Evolutionary conservation across 345 rosid species (phyloP).

Genomic region (Chamaenerion angustifolium): DNA sequence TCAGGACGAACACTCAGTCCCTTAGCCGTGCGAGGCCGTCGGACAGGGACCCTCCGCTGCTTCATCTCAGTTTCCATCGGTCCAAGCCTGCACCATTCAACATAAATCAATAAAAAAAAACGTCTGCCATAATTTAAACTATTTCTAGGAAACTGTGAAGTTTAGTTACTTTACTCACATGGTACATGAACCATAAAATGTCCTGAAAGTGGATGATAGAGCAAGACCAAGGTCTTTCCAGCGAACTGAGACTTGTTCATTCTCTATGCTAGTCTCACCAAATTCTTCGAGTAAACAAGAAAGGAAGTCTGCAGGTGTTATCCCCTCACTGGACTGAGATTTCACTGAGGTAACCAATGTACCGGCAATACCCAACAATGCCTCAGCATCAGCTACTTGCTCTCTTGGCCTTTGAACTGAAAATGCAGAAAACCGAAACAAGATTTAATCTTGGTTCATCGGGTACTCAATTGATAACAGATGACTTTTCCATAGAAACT

Average conservation of each 20-base stretch:
- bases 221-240: conserved; percentile 66
- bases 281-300: conserved; percentile 34
- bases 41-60: conserved; percentile 37
- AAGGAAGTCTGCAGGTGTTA: conserved; percentile 50
- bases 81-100: conserved; percentile 53
- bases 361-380: conserved; percentile 56
- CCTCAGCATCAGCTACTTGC: conserved; percentile 91
- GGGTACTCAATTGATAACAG: too few species aligned
- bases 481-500: neutral
- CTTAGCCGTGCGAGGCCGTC: conserved; percentile 35
- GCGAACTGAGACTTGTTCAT: conserved; percentile 26
- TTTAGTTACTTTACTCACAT: conserved; percentile 59
- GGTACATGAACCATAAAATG: conserved; percentile 46
- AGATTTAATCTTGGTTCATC: neutral
- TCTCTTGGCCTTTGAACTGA: conserved; percentile 83
- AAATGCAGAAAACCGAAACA: neutral
- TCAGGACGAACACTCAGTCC: conserved; percentile 50
- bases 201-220: conserved; percentile 39
- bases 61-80: conserved; percentile 73
- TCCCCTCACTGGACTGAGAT: conserved; percentile 49
- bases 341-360: conserved; percentile 56
- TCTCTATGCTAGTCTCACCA: conserved; percentile 25
- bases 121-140: neutral
- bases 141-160: neutral
- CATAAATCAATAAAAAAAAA: neutral